phyloP scores from a whole-genome alignment of 2,329 filamentous ascomycete species.

The Aschersonia sp. region DNA sequence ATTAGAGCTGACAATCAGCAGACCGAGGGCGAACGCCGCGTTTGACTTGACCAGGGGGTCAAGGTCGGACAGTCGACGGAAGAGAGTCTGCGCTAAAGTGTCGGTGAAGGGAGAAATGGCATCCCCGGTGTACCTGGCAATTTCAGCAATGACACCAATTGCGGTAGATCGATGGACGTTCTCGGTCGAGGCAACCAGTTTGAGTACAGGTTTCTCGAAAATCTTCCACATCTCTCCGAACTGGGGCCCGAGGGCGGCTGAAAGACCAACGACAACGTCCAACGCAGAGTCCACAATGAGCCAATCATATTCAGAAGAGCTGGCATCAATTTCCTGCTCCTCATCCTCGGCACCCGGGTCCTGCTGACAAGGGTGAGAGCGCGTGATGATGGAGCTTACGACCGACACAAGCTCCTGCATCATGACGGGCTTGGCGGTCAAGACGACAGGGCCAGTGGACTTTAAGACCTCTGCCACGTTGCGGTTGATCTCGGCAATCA shows the following conservation, averaged over 20 bases:
- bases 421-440: constrained; percentile 52
- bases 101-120: constrained; percentile 72
- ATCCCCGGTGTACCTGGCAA: constrained; percentile 67
- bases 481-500: constrained; percentile 89
- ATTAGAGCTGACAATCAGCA: constrained; percentile 69
- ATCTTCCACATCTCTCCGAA: constrained; percentile 90
- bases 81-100: constrained; percentile 60
- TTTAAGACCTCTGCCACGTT: constrained; percentile 84
- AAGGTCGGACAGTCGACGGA: constrained; percentile 79
- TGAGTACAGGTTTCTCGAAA: constrained; percentile 83
- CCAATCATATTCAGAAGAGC: constrained; percentile 95
- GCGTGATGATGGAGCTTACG: constrained; percentile 67
- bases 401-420: constrained; percentile 65
- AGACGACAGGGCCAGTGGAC: constrained; percentile 73
- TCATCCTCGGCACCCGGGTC: constrained; percentile 76
- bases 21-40: constrained; percentile 78
- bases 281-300: constrained; percentile 87
- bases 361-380: constrained; percentile 84
- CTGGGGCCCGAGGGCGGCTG: constrained; percentile 63
- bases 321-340: constrained; percentile 53
- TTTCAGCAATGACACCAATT: constrained; percentile 84
- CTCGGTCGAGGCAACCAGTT: constrained; percentile 76
- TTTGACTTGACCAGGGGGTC: constrained; percentile 91
- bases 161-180: constrained; percentile 77
- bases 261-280: constrained; percentile 75